phyloP scores from a whole-genome alignment of 306 rosid genomes.

The Quercus ilex region DNA sequence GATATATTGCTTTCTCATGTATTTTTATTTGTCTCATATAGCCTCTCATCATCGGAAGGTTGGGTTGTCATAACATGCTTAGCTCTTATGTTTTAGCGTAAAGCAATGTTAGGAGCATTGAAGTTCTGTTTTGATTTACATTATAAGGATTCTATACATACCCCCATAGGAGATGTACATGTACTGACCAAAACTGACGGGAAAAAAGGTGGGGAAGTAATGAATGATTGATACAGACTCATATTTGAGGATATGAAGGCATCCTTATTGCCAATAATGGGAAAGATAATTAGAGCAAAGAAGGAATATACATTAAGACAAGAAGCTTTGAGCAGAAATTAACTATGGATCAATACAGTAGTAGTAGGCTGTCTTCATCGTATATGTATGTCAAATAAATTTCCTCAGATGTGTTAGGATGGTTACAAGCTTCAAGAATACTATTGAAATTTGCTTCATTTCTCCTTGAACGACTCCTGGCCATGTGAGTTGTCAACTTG shows the following conservation, averaged over 20 bases:
- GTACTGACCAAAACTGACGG: constrained; percentile 22
- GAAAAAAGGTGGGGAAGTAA: not conserved
- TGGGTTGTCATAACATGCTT: no score
- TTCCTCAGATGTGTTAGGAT: constrained; percentile 5
- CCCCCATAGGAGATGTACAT: constrained; percentile 1
- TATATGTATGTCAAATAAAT: constrained; percentile 35
- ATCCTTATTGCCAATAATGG: not conserved
- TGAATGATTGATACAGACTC: constrained; percentile 17
- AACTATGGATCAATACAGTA: constrained; percentile 22
- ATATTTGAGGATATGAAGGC: not conserved
- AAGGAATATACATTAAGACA: constrained; percentile 48
- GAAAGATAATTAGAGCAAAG: constrained; percentile 27
- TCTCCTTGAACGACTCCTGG: no score
- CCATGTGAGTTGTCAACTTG: no score
- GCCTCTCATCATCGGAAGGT: no score
- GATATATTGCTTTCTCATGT: no score
- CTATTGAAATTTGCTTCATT: no score
- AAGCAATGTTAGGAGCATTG: no score
- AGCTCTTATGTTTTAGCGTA: no score
- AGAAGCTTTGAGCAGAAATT: constrained; percentile 37
- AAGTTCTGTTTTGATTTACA: no score
- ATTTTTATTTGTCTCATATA: no score
- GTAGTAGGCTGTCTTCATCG: constrained; percentile 14
- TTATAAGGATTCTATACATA: not conserved
- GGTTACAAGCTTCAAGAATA: no score